Evolutionary conservation across 176 grass and related monocot species (phyloP), one percentile per base, ranked within the genome.

Genomic region (Olyra latifolia): DNA sequence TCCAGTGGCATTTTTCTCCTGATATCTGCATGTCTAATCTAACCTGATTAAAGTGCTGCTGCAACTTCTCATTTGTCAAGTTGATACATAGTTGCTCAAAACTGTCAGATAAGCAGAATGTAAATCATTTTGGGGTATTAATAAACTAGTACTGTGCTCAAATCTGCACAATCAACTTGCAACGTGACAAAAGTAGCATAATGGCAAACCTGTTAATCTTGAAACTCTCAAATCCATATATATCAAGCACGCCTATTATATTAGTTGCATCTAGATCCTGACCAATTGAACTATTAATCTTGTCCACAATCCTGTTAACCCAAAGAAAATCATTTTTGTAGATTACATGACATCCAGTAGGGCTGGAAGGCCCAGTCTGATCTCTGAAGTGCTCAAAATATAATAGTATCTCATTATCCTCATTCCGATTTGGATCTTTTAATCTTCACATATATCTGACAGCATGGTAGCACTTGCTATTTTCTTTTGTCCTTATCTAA

Each of bases 211-310:
- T 98, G 78, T 98, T 94, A 41, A 91, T 75, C 76, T 98, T 98
- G 85, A 97, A 97, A 82, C 85, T 97, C 75, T 97, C 95, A 69
- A 97, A 97, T 66, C 95, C 95, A 85, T 97, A 97, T 49, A 97
- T 97, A 94, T 97, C 95, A 45, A 97, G 91, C 53, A 97, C 95
- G 58, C 95, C 95, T 73, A 97, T 97, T 87, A 97, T 90, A 80
- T 88, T 59, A 38, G 50, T 90, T 14, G 95, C 91, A 89, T 76
- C 66, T 61, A 85, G 95, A 86, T 97, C 95, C 61, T 97, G 95
- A 54, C 95, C 95, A 52, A 97, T 94, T 58, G 95, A 97, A 38
- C 61, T 97, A 77, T 97, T 97, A 74, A 97, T 97, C 83, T 94
- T 97, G 61, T 97, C 91, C 47, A 97, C 95, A 43, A 97, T 75